Evolutionary conservation across 1,139 yeast genomes (phyloP).

Genomic region (Nakaseomyces delphensis): DNA sequence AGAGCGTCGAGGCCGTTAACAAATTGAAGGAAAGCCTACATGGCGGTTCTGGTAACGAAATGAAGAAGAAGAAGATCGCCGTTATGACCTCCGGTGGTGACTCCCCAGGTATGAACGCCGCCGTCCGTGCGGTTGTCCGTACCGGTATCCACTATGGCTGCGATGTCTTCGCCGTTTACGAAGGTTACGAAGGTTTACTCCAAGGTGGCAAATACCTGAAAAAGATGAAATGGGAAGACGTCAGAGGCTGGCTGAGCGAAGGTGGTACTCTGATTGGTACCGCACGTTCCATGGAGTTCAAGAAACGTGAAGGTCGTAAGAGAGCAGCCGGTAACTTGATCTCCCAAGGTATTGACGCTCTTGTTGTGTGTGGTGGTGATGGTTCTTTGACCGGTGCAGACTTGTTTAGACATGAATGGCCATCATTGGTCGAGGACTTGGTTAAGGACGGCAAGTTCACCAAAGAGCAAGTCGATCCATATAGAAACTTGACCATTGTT

Average conservation of each 20-base stretch:
- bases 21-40: slow-evolving; percentile 18
- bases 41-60: slow-evolving; percentile 13
- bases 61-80: slow-evolving; percentile 49
- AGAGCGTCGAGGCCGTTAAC: slow-evolving; percentile 21
- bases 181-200: slow-evolving; percentile 72
- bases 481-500: slow-evolving; percentile 56
- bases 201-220: slow-evolving; percentile 58
- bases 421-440: slow-evolving; percentile 56
- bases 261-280: slow-evolving; percentile 84
- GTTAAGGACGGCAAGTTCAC: slow-evolving; percentile 43
- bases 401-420: slow-evolving; percentile 72
- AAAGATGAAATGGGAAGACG: slow-evolving; percentile 70
- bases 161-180: slow-evolving; percentile 63
- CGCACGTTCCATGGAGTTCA: slow-evolving; percentile 63
- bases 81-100: slow-evolving; percentile 88
- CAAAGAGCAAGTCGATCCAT: slow-evolving; percentile 42
- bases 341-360: slow-evolving; percentile 65
- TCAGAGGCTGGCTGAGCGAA: slow-evolving; percentile 60
- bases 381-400: slow-evolving; percentile 83
- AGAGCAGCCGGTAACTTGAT: slow-evolving; percentile 61
- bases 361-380: slow-evolving; percentile 80
- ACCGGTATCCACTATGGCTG: slow-evolving; percentile 65
- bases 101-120: slow-evolving; percentile 82
- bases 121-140: slow-evolving; percentile 70
- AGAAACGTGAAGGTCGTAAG: slow-evolving; percentile 60